phyloP scores from a whole-genome alignment of 768 basidiomycete species.

The Pisolithus albus region DNA sequence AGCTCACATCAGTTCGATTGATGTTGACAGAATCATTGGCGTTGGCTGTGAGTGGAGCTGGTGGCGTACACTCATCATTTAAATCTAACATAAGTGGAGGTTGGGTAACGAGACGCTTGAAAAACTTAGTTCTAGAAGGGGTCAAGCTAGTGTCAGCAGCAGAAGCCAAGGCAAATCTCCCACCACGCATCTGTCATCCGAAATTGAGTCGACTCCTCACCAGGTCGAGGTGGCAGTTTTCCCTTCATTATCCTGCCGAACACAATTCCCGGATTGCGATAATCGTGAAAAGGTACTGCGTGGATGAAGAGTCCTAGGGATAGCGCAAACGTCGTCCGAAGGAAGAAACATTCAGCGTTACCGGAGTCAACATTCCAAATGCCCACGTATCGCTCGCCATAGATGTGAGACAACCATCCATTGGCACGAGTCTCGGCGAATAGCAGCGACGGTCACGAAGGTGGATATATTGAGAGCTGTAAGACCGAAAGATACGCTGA shows the following conservation, averaged over 20 bases:
- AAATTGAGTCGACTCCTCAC: background rate
- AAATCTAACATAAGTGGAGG: too few species aligned
- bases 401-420: background rate
- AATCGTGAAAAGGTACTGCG: background rate
- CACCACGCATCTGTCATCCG: background rate
- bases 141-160: too few species aligned
- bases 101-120: too few species aligned
- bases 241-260: background rate
- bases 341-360: background rate
- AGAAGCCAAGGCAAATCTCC: background rate
- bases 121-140: too few species aligned
- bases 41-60: too few species aligned
- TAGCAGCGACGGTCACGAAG: background rate
- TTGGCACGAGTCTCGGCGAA: background rate
- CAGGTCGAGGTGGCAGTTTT: background rate
- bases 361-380: background rate
- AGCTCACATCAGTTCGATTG: too few species aligned
- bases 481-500: background rate
- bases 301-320: background rate
- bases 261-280: background rate
- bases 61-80: too few species aligned
- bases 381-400: background rate
- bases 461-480: background rate
- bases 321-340: too few species aligned
- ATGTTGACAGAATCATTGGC: too few species aligned